These are phyloP conservation scores for Trichoderma pleuroti DNA, from an alignment of 2,329 filamentous ascomycete genomes.

Conservation along the genomic window DNA sequence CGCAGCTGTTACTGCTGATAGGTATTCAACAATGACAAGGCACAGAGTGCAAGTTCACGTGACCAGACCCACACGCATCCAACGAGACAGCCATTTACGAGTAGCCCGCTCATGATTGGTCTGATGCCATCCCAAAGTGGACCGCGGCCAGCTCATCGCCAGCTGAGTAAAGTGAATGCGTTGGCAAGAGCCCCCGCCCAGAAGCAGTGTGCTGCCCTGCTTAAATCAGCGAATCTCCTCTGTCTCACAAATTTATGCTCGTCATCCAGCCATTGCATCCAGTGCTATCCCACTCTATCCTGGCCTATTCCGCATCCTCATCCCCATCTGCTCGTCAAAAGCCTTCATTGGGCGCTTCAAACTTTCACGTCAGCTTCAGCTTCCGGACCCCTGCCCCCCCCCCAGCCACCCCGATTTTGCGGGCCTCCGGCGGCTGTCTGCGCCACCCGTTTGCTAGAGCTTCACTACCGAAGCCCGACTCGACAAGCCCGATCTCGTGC, in stretches of 20 bases:
- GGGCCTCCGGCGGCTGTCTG: slow-evolving; percentile 17
- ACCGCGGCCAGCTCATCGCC: slow-evolving; percentile 4
- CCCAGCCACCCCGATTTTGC: slow-evolving; percentile 20
- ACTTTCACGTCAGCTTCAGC: not conserved
- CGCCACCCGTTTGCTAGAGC: slow-evolving; percentile 19
- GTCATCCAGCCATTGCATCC: not conserved
- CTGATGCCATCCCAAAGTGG: not conserved
- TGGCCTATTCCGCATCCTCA: too few species aligned
- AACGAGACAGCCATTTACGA: not conserved
- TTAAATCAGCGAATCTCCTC: not conserved
- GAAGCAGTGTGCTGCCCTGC: not conserved
- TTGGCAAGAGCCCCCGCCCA: not conserved
- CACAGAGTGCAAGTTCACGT: too few species aligned
- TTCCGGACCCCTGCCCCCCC: slow-evolving; percentile 6
- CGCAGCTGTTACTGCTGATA: too few species aligned
- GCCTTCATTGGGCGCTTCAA: not conserved
- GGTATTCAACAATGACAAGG: not conserved
- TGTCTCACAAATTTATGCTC: not conserved
- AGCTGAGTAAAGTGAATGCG: slow-evolving; percentile 1
- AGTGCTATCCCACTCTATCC: not conserved
- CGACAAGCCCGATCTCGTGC: not conserved
- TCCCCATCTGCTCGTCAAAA: not conserved
- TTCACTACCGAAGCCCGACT: slow-evolving; percentile 11
- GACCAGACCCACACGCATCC: not conserved
- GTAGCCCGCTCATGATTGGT: not conserved